Evolutionary conservation across 2,329 filamentous ascomycete species (phyloP), one percentile per base, ranked within the genome.

Genomic region (Cercospora sp.): DNA sequence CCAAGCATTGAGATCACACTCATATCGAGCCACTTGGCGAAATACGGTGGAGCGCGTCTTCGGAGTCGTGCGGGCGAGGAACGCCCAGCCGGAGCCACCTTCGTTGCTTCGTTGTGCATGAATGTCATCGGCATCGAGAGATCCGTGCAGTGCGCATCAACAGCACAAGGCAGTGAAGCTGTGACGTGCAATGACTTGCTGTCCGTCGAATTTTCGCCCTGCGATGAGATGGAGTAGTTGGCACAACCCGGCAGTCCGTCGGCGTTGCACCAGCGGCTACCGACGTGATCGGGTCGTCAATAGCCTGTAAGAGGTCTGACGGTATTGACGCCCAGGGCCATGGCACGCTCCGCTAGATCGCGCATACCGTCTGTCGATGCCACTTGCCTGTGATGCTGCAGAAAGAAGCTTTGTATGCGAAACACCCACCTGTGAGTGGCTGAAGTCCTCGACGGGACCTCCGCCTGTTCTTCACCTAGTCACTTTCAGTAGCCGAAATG

Each of bases 131-230:
- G 40, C 30, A 45, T 51, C 62, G n/a, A 33, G 42, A 30, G 10
- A 26, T 48, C 30, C 20, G 42, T 23, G 53, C 53, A 4, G 48
- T 53, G 48, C 48, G 48, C 48, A 28, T 26, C 48, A 12, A 53
- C 28, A 48, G 26, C 16, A 58, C 30, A 26, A 30, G 26, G 53
- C 16, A n/a, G 53, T n/a, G 30, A 58, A 58, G 63, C 53, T 42
- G 69, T 71, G 71, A 71, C 69, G 69, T 68, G 67, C 64, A 20
- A 64, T 69, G 60, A 66, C 64, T 51, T 61, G 28, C 63, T 66
- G 65, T 66, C 65, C 33, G 8, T 68, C 63, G 51, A 64, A 26
- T 61, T 63, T 59, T 64, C 58, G 20, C 58, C 51, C 60, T 64
- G 68, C 65, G 55, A 59, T 53, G 62, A 57, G 33, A 60, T 58